A percentile compares a stretch with the other conserved stretches of the same genome.
These are phyloP conservation scores for Ganoderma multipileum DNA, from an alignment of 1,284 basidiomycete genomes.

Conservation along the genomic window DNA sequence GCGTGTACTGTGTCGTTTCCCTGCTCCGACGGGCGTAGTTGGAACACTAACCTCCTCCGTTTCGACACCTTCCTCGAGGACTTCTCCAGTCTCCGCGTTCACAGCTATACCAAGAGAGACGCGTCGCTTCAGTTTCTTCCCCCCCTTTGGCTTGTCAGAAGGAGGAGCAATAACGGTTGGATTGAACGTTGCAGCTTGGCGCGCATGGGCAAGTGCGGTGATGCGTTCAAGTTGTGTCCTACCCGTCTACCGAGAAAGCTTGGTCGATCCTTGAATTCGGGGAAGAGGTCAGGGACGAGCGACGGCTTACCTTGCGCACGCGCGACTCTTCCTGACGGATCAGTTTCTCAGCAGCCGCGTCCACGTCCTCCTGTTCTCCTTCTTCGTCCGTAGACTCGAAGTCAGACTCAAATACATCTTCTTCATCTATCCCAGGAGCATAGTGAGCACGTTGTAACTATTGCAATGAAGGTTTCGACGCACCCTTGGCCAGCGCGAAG, in stretches of 20 bases:
- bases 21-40: slow-evolving; percentile 34
- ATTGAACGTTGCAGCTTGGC: slow-evolving; percentile 69
- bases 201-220: slow-evolving; percentile 68
- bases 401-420: slow-evolving; percentile 81
- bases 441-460: background rate
- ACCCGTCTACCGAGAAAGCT: slow-evolving; percentile 49
- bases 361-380: slow-evolving; percentile 56
- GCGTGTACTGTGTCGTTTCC: slow-evolving; percentile 68
- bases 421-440: slow-evolving; percentile 59
- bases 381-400: slow-evolving; percentile 86
- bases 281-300: background rate
- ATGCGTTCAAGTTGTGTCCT: slow-evolving; percentile 63
- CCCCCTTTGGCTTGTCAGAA: slow-evolving; percentile 38
- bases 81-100: slow-evolving; percentile 64
- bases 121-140: slow-evolving; percentile 53
- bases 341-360: slow-evolving; percentile 58
- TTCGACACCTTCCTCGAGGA: slow-evolving; percentile 29
- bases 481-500: slow-evolving; percentile 68
- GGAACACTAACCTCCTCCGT: slow-evolving; percentile 7
- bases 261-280: slow-evolving; percentile 14
- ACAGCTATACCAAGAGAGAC: slow-evolving; percentile 60
- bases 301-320: slow-evolving; percentile 55
- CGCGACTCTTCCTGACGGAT: slow-evolving; percentile 67
- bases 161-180: slow-evolving; percentile 44
- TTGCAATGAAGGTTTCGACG: background rate